A percentile compares a stretch with the other conserved stretches of the same genome.
Evolutionary conservation across 768 basidiomycete genomes (phyloP).

Genomic region (Phlegmacium glaucopus): DNA sequence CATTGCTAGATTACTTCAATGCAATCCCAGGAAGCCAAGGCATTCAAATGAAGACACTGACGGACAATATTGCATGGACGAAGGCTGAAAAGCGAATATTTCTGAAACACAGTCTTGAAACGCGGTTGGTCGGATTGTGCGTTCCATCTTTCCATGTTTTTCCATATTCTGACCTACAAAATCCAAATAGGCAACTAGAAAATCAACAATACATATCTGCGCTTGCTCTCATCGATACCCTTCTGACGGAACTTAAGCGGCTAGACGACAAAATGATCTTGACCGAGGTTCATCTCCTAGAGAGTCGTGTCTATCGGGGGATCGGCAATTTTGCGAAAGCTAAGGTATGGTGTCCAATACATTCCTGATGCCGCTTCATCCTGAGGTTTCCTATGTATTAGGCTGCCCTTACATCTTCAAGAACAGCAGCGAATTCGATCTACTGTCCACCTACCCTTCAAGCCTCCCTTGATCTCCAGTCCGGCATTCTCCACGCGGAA

Average conservation of each 20-base stretch:
- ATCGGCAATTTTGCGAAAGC: constrained; percentile 87
- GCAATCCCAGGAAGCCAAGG: constrained; percentile 70
- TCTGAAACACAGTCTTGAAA: constrained; percentile 91
- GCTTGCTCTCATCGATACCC: constrained; percentile 73
- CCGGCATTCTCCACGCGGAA: constrained; percentile 86
- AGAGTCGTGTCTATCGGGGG: constrained; percentile 87
- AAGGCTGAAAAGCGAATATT: constrained; percentile 91
- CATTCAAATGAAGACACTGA: constrained; percentile 80
- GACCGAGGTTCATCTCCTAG: constrained; percentile 93
- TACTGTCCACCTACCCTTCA: constrained; percentile 65
- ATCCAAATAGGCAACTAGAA: constrained; percentile 60
- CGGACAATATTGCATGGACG: constrained; percentile 92
- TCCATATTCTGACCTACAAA: constrained; percentile 1
- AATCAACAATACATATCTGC: constrained; percentile 74
- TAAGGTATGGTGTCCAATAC: constrained; percentile 52
- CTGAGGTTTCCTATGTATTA: constrained; percentile 20
- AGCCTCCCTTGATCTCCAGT: constrained; percentile 48
- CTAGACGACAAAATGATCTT: constrained; percentile 98
- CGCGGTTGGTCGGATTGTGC: constrained; percentile 75
- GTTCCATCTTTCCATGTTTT: constrained; percentile 6
- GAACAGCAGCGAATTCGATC: constrained; percentile 93
- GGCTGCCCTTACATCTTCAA: constrained; percentile 86
- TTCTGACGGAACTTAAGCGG: constrained; percentile 89
- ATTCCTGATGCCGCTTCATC: background rate
- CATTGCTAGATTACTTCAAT: constrained; percentile 87